Evolutionary conservation across 179 eudicot species (phyloP).

Genomic region (Beta macrorhiza): DNA sequence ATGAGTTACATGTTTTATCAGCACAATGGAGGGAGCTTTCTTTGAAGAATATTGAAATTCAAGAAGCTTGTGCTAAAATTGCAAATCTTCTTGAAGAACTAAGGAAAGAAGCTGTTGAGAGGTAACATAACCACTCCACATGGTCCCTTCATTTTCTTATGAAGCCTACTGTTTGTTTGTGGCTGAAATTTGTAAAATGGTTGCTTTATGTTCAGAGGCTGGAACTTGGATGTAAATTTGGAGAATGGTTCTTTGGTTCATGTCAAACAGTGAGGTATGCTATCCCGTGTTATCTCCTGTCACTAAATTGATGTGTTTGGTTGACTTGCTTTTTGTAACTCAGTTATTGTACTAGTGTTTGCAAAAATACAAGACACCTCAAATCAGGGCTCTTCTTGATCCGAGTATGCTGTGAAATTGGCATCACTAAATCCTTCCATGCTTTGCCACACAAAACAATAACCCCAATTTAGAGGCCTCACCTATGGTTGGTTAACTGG

Average conservation of each 20-base stretch:
- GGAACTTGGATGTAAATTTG: constrained; percentile 55
- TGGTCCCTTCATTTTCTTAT: neutral
- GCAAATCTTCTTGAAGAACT: constrained; percentile 51
- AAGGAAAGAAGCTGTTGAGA: constrained; percentile 67
- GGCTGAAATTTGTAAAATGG: constrained; percentile 5
- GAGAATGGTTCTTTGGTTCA: constrained; percentile 45
- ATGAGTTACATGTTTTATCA: constrained; percentile 78
- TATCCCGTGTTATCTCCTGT: neutral
- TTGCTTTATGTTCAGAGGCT: constrained; percentile 46
- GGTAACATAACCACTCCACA: constrained; percentile 32
- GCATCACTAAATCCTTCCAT: neutral
- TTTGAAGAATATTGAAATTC: constrained; percentile 75
- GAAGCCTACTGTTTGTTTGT: neutral
- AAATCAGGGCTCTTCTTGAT: neutral
- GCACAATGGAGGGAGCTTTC: constrained; percentile 95
- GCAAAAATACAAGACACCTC: no score
- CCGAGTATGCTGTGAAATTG: neutral
- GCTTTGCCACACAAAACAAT: neutral
- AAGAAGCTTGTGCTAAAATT: constrained; percentile 63
- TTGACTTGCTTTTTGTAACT: neutral
- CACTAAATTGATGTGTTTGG: neutral
- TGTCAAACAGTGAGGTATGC: constrained; percentile 27
- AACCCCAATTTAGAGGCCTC: neutral
- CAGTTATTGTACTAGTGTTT: neutral
- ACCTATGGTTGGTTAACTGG: neutral